Evolutionary conservation across 176 grass and related monocot species (phyloP).

Genomic region (Juncus effusus): DNA sequence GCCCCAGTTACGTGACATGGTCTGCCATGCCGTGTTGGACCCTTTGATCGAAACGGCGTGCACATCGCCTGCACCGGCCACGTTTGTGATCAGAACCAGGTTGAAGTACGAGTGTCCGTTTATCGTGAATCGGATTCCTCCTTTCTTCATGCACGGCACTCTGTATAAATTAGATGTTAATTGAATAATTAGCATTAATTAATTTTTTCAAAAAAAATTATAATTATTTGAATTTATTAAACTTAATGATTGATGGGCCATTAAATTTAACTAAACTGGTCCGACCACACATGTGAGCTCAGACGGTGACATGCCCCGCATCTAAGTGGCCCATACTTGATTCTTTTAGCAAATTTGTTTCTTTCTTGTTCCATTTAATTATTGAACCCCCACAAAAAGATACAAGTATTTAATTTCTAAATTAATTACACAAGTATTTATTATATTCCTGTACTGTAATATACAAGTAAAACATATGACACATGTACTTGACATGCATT

Average conservation of each 20-base stretch:
- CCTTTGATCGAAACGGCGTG: slow-evolving; percentile 72
- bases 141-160: slow-evolving; percentile 86
- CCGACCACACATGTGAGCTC: neutral
- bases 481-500: neutral
- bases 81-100: slow-evolving; percentile 80
- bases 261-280: slow-evolving; percentile 4
- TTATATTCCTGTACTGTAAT: too few relatives aligned
- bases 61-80: slow-evolving; percentile 75
- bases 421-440: too few relatives aligned
- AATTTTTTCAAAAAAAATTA: too few relatives aligned
- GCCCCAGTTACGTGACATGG: slow-evolving; percentile 85
- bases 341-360: neutral
- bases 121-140: slow-evolving; percentile 82
- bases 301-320: slow-evolving; percentile 11
- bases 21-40: slow-evolving; percentile 58
- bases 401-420: too few relatives aligned
- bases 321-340: slow-evolving; percentile 11
- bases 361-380: too few relatives aligned
- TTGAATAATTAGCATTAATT: neutral
- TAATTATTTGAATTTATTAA: too few relatives aligned
- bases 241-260: too few relatives aligned
- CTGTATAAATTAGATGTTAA: slow-evolving; percentile 14
- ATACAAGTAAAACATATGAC: neutral
- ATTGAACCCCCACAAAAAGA: too few relatives aligned
- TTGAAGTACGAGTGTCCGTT: slow-evolving; percentile 96